Conservation (phyloP, 2,329 filamentous ascomycete species). For the Ascochyta koolunga region DNA sequence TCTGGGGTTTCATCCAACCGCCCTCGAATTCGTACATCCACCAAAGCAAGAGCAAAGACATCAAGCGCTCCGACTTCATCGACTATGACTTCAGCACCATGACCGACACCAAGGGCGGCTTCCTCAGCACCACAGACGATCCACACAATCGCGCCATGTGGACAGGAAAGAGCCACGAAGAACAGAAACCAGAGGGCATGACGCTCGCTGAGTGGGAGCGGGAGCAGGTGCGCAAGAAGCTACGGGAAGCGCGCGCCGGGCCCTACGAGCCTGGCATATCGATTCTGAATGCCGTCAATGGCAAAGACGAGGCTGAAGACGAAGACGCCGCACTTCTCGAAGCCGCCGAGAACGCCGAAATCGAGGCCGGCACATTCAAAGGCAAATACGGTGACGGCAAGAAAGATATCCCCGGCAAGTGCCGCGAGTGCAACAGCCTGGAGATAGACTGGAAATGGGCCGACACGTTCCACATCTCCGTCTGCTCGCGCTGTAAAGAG, state of each 20-base stretch:
- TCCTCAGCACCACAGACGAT: constrained; percentile 88
- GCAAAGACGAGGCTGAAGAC: constrained; percentile 35
- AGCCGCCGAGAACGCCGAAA: constrained; percentile 51
- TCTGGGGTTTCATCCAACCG: constrained; percentile 46
- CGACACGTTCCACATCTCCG: constrained; percentile 74
- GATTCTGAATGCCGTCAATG: constrained; percentile 62
- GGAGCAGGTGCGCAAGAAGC: constrained; percentile 72
- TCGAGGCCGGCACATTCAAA: constrained; percentile 37
- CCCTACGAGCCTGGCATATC: constrained; percentile 91
- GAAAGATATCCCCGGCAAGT: constrained; percentile 67
- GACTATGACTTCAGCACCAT: constrained; percentile 98
- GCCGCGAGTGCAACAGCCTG: constrained; percentile 78
- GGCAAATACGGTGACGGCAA: constrained; percentile 44
- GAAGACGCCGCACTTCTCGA: constrained; percentile 35
- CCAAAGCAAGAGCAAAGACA: constrained; percentile 73
- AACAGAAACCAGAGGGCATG: constrained; percentile 84
- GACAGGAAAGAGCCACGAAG: constrained; percentile 50
- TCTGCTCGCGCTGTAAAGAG: constrained; percentile 89
- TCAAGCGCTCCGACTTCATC: constrained; percentile 78
- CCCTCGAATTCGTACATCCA: constrained; percentile 62
- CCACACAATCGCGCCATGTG: constrained; percentile 79
- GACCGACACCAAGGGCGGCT: constrained; percentile 97
- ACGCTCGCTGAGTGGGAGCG: constrained; percentile 90
- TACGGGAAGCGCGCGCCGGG: constrained; percentile 76
- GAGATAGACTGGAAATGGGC: constrained; percentile 98